These are phyloP conservation scores for Lentinula aciculospora DNA, from an alignment of 768 basidiomycete genomes.

Conservation along the genomic window DNA sequence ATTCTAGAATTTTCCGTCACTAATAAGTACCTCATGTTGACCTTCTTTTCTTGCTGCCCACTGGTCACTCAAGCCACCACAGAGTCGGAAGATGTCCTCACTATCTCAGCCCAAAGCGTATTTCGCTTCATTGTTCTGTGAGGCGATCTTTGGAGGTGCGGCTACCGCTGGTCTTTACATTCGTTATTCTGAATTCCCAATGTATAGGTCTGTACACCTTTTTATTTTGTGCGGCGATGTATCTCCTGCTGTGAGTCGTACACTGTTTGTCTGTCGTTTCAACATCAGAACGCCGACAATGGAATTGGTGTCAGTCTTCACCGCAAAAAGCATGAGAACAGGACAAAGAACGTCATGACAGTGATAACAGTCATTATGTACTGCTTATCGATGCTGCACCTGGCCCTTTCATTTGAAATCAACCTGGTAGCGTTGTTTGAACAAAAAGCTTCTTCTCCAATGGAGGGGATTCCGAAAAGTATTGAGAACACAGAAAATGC, in stretches of 20 bases:
- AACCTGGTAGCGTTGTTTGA: not conserved
- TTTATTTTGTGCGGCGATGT: not conserved
- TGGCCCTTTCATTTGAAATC: not conserved
- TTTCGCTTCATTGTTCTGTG: not conserved
- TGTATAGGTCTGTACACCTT: not conserved
- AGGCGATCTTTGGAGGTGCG: not conserved
- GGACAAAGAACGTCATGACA: not conserved
- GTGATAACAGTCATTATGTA: not conserved
- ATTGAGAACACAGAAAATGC: not conserved
- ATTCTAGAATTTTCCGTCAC: not conserved
- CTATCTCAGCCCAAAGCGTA: conserved; percentile 1
- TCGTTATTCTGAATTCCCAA: not conserved
- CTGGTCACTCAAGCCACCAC: not conserved
- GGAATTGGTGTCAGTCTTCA: not conserved
- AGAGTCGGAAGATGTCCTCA: not conserved
- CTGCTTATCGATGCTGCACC: not conserved
- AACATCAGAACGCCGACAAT: not conserved
- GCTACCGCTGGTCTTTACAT: too few species aligned
- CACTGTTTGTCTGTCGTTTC: not conserved
- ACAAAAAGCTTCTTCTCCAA: not conserved
- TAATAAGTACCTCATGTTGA: too few species aligned
- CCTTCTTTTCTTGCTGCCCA: not conserved
- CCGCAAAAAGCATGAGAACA: not conserved
- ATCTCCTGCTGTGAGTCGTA: not conserved
- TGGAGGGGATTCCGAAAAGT: not conserved